These are phyloP conservation scores for Soucietia sequanensis DNA, from an alignment of 805 yeast species.

Conservation along the genomic window DNA sequence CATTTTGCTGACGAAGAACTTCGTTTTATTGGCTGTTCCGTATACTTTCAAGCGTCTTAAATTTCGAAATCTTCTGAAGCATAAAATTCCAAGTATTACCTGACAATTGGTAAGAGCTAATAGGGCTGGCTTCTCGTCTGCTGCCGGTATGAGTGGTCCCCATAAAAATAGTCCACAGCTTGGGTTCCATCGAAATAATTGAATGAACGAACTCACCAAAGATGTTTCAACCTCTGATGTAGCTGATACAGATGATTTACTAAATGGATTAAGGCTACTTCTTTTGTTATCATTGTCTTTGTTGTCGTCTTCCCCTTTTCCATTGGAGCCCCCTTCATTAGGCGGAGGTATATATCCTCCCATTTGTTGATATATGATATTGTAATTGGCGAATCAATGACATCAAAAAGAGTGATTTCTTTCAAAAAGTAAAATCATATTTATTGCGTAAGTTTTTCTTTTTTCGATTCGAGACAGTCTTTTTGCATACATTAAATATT, in stretches of 20 bases:
- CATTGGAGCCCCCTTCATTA: conserved; percentile 11
- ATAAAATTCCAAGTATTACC: conserved; percentile 43
- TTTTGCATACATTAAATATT: no score
- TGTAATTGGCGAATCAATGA: no score
- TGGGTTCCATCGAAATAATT: conserved; percentile 35
- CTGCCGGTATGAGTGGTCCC: conserved; percentile 75
- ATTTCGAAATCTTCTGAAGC: conserved; percentile 13
- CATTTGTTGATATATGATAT: no score
- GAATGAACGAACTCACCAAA: conserved; percentile 1
- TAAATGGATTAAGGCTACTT: no score
- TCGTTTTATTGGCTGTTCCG: no score
- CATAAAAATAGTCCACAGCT: conserved; percentile 58
- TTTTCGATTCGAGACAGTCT: no score
- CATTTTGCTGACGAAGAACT: conserved; percentile 11
- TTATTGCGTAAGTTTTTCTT: no score
- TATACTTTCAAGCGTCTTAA: conserved; percentile 9
- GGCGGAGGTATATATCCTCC: conserved; percentile 39
- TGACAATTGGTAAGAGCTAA: conserved; percentile 54
- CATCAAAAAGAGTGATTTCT: no score
- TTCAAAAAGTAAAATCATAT: no score
- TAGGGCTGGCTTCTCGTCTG: conserved; percentile 58
- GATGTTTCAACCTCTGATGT: no score
- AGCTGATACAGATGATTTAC: no score
- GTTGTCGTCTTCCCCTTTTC: conserved; percentile 2
- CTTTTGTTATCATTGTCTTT: conserved; percentile 7